phyloP scores from a whole-genome alignment of 129 eudicot genomes.

The Logfia minima region DNA sequence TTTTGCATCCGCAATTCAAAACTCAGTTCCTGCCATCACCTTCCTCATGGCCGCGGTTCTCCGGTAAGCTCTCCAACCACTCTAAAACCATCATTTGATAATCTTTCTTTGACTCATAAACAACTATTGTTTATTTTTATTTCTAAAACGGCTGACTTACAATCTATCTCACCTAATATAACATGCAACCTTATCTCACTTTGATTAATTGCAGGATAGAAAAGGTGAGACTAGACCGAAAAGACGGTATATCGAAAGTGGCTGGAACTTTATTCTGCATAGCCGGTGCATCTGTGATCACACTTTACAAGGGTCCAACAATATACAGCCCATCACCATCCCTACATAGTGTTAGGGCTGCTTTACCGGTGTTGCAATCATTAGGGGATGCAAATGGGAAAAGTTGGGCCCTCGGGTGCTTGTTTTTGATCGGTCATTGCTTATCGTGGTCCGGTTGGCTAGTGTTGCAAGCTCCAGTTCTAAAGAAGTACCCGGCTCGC shows the following conservation, averaged over 20 bases:
- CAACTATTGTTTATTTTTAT: no score
- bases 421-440: slow-evolving; percentile 93
- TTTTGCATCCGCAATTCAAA: slow-evolving; percentile 92
- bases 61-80: slow-evolving; percentile 44
- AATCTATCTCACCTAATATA: no score
- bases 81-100: background rate
- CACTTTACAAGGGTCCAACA: slow-evolving; percentile 91
- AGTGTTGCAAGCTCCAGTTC: slow-evolving; percentile 83
- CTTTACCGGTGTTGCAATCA: slow-evolving; percentile 43
- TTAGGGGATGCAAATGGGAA: slow-evolving; percentile 82
- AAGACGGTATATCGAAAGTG: slow-evolving; percentile 90
- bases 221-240: slow-evolving; percentile 76
- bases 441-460: slow-evolving; percentile 98
- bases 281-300: slow-evolving; percentile 96
- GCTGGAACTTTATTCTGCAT: slow-evolving; percentile 80
- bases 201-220: slow-evolving; percentile 59
- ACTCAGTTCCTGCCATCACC: slow-evolving; percentile 96
- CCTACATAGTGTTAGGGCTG: slow-evolving; percentile 26
- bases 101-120: background rate
- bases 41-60: slow-evolving; percentile 83
- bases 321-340: slow-evolving; percentile 80
- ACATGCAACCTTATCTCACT: background rate
- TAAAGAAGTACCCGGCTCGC: slow-evolving; percentile 94
- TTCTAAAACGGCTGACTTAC: no score
- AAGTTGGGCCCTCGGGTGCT: slow-evolving; percentile 94